Conservation (phyloP, 176 grass and related monocot genomes). For the Leersia perrieri region DNA sequence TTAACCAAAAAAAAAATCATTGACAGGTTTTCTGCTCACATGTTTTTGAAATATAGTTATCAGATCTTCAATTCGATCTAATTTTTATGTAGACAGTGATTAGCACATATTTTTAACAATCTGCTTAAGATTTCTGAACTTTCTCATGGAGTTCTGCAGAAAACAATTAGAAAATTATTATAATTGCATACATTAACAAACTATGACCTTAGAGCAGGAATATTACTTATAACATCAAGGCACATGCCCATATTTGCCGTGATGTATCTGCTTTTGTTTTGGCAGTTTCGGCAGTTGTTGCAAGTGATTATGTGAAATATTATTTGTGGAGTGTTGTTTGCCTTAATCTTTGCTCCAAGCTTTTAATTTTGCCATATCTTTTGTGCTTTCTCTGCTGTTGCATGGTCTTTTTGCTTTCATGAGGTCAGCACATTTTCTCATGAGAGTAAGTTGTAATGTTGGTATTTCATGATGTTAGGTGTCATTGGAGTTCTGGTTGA, state of each 20-base stretch:
- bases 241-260: background rate
- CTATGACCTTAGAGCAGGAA: background rate
- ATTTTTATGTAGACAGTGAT: background rate
- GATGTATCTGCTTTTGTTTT: background rate
- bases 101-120: background rate
- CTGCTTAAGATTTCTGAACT: background rate
- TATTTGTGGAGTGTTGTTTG: background rate
- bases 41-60: background rate
- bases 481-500: slow-evolving; percentile 68
- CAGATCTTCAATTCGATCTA: background rate
- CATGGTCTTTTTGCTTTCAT: background rate
- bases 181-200: background rate
- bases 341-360: background rate
- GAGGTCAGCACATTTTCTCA: background rate
- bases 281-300: background rate
- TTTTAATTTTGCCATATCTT: slow-evolving; percentile 4
- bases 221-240: background rate
- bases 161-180: background rate
- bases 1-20: background rate
- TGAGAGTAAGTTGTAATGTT: slow-evolving; percentile 6
- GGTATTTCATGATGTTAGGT: slow-evolving; percentile 43
- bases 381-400: background rate
- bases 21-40: background rate
- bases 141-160: background rate
- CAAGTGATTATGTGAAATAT: background rate